phyloP scores from a whole-genome alignment of 805 yeast genomes.

The Metschnikowia borealis region DNA sequence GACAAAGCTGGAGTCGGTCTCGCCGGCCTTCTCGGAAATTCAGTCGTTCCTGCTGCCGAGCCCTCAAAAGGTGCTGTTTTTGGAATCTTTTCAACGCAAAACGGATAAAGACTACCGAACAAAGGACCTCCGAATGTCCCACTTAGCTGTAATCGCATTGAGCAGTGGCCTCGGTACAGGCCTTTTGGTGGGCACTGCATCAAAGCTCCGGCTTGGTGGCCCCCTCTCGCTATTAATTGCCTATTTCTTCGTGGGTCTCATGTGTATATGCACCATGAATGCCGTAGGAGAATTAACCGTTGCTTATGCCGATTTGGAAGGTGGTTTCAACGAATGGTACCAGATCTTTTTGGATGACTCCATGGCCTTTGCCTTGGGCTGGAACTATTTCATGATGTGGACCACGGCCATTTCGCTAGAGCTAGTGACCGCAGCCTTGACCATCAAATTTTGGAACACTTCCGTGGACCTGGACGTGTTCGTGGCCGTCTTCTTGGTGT shows the following conservation, averaged over 20 bases:
- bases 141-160: conserved; percentile 33
- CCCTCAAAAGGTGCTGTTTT: conserved; percentile 2
- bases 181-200: conserved; percentile 37
- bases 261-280: conserved; percentile 32
- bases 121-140: conserved; percentile 19
- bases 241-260: conserved; percentile 22
- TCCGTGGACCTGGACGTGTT: conserved; percentile 51
- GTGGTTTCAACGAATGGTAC: conserved; percentile 28
- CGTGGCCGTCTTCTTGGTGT: conserved; percentile 48
- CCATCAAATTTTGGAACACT: conserved; percentile 54
- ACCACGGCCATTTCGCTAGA: conserved; percentile 18
- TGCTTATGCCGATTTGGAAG: conserved; percentile 48
- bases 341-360: conserved; percentile 33
- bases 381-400: conserved; percentile 36
- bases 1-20: conserved; percentile 3
- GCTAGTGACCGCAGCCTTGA: conserved; percentile 33
- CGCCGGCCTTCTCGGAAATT: conserved; percentile 11
- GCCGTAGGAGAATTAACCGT: conserved; percentile 53
- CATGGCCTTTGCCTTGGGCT: conserved; percentile 35
- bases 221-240: conserved; percentile 23
- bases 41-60: conserved; percentile 5
- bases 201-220: conserved; percentile 24
- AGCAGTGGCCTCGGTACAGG: conserved; percentile 42
- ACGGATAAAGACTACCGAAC: conserved; percentile 9
- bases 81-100: conserved; percentile 16